Base-by-base conservation (phyloP, 2,329 filamentous ascomycete species). In the Chrysosporium queenslandicum region DNA sequence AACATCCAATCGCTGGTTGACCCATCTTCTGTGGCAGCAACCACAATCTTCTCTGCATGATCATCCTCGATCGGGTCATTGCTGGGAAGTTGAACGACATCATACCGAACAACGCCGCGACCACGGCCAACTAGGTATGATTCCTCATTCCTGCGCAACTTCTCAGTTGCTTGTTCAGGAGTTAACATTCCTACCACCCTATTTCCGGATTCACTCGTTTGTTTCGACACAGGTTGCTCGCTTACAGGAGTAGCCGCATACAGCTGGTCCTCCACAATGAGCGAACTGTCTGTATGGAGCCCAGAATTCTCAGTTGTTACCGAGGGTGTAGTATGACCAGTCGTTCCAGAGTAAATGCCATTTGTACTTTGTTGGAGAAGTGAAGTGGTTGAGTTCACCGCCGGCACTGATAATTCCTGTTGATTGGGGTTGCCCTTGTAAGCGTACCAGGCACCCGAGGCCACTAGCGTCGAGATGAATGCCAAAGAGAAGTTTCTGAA, bases 11-110 rank as follows among this genome's bases (percentile, higher is more conserved):
- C 94, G 56, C 80, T 87, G 54, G 76, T 81, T 14, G 77, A 75
- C 34, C 77, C 70, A 65, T 78, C 71, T 61, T 78, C 73, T 6
- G 75, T 74, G 14, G 76, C 74, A 23, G 77, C 81, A 68, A 97
- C 87, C 43, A 98, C 88, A 63, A 97, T 96, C 77, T 95, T 94
- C 73, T 98, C 92, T 49, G 90, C 87, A 65, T 98, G 92, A 65
- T 98, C 94, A 64, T 98, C 92, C 72, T 98, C 92, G 54, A 98
- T 98, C 0, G 92, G 92, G 61, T 94, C 87, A 68, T 98, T 98
- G 74, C 88, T 95, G 8, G 91, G 87, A 55, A 97, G 79, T 69
- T 98, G 92, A 21, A 92, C 89, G 7, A 96, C 76, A 69, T 98
- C 92, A 65, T 98, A 98, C 59, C 92, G 82, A 57, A 95, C 83